These are phyloP conservation scores for Platanthera guangdongensis DNA, from an alignment of 106 monocot species.

Conservation along the genomic window DNA sequence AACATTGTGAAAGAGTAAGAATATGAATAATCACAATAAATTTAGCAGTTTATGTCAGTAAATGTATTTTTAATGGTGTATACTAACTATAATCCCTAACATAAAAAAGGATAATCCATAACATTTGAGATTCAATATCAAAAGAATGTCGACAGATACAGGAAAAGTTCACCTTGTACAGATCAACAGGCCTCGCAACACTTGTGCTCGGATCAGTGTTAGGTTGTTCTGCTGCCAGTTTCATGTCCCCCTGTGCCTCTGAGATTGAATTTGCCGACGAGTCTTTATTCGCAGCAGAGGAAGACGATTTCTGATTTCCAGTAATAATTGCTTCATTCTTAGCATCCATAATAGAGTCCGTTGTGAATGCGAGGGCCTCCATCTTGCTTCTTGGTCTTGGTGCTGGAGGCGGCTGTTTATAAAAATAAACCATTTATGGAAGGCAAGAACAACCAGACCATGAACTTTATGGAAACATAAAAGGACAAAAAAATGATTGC, in stretches of 20 bases:
- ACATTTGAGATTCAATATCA: background rate
- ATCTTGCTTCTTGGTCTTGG: slow-evolving; percentile 71
- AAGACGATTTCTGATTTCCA: slow-evolving; percentile 11
- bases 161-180: slow-evolving; percentile 64
- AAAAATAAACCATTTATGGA: background rate
- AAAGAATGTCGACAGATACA: background rate
- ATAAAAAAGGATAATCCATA: background rate
- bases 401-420: slow-evolving; percentile 59
- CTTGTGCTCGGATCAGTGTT: slow-evolving; percentile 24
- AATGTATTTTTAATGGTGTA: too few species aligned
- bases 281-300: slow-evolving; percentile 9
- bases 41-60: too few species aligned
- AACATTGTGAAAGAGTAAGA: too few species aligned
- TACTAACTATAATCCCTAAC: background rate
- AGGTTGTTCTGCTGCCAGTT: slow-evolving; percentile 14
- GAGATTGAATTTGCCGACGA: slow-evolving; percentile 9
- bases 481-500: background rate
- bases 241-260: slow-evolving; percentile 12
- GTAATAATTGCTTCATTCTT: slow-evolving; percentile 24
- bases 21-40: too few species aligned
- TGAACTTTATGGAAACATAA: background rate
- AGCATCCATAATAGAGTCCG: slow-evolving; percentile 36
- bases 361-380: slow-evolving; percentile 53
- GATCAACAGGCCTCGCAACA: slow-evolving; percentile 75
- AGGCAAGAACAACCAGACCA: background rate